Percentiles rank a stretch among this genome's conserved stretches.
Conservation (phyloP, 164 flowering plant genomes). For the Tinospora cordifolia region DNA sequence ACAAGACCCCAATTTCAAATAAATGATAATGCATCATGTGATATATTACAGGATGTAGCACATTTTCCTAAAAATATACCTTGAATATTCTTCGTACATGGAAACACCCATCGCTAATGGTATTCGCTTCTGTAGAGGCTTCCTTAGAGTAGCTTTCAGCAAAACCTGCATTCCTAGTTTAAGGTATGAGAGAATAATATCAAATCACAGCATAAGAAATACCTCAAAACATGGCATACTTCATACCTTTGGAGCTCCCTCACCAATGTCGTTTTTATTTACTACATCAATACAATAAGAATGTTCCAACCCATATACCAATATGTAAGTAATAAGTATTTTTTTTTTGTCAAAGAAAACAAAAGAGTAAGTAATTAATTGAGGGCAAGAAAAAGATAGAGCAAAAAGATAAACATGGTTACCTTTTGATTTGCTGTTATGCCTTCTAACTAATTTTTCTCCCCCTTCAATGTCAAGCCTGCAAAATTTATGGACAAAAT, state of each 20-base stretch:
- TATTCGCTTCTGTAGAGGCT: slow-evolving; percentile 20
- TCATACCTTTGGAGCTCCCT: slow-evolving; percentile 21
- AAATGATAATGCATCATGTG: neutral
- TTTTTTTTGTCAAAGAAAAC: too few species aligned
- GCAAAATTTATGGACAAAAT: slow-evolving; percentile 11
- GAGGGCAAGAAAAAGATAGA: neutral
- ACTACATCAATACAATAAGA: slow-evolving; percentile 18
- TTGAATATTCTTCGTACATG: slow-evolving; percentile 18
- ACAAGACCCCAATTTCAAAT: neutral
- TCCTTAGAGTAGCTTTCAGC: slow-evolving; percentile 25
- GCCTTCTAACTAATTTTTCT: slow-evolving; percentile 72
- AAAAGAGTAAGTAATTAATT: too few species aligned
- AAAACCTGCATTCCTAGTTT: slow-evolving; percentile 13
- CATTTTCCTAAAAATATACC: slow-evolving; percentile 6
- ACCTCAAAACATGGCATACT: neutral
- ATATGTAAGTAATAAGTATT: too few species aligned
- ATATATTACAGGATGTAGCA: too few species aligned
- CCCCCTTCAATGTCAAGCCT: slow-evolving; percentile 96
- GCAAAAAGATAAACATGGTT: neutral
- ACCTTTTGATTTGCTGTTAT: slow-evolving; percentile 60
- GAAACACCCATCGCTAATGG: slow-evolving; percentile 5
- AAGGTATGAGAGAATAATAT: neutral
- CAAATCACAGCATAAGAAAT: neutral
- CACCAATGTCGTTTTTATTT: slow-evolving; percentile 20
- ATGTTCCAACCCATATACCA: neutral